These are phyloP conservation scores for Cylindrotheca closterium DNA, from an alignment of 108 stramenopile species.

Conservation along the genomic window DNA sequence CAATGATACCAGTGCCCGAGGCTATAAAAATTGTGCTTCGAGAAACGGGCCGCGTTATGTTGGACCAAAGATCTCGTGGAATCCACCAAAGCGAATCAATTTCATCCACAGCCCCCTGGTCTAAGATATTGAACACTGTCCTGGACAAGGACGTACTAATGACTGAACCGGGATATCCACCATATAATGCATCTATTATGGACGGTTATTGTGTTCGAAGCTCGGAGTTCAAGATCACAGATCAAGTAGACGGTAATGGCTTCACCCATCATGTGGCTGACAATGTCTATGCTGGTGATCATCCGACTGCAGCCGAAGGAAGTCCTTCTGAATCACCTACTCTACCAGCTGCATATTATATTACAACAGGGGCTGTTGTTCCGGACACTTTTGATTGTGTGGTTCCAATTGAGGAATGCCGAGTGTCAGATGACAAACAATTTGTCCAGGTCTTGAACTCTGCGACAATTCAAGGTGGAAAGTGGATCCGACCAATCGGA, in stretches of 20 bases:
- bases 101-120: slow-evolving; percentile 11
- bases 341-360: slow-evolving; percentile 59
- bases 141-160: slow-evolving; percentile 54
- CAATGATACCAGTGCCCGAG: slow-evolving; percentile 79
- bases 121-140: slow-evolving; percentile 38
- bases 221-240: background rate
- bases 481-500: slow-evolving; percentile 78
- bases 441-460: slow-evolving; percentile 18
- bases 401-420: slow-evolving; percentile 77
- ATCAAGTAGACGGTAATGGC: background rate
- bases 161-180: slow-evolving; percentile 69
- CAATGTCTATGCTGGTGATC: slow-evolving; percentile 68
- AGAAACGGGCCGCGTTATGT: slow-evolving; percentile 50
- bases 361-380: slow-evolving; percentile 83
- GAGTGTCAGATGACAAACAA: slow-evolving; percentile 17
- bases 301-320: background rate
- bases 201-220: slow-evolving; percentile 77
- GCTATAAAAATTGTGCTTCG: slow-evolving; percentile 69
- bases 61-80: slow-evolving; percentile 4
- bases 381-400: slow-evolving; percentile 72
- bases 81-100: slow-evolving; percentile 4
- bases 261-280: slow-evolving; percentile 53
- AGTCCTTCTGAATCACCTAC: background rate
- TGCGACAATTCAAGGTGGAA: slow-evolving; percentile 32
- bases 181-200: slow-evolving; percentile 82